Conservation (phyloP, 257 asterid genomes). For the Fraxinus anomala region DNA sequence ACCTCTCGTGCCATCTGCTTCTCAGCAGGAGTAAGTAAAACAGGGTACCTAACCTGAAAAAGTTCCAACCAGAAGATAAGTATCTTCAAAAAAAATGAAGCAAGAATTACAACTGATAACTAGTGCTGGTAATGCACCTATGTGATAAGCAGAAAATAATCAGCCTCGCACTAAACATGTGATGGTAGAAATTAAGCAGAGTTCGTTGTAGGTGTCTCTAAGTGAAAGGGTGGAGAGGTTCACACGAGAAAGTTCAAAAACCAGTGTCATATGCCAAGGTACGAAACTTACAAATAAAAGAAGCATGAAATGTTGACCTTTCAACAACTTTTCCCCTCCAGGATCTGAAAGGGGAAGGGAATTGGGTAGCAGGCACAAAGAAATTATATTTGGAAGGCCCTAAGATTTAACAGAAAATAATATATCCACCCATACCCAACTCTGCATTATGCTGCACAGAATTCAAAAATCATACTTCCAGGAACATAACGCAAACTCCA, state of each 20-base stretch:
- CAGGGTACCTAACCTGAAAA: slow-evolving; percentile 95
- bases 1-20: slow-evolving; percentile 98
- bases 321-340: slow-evolving; percentile 10
- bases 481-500: slow-evolving; percentile 10
- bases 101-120: neutral
- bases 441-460: slow-evolving; percentile 14
- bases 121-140: neutral
- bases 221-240: neutral
- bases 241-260: neutral
- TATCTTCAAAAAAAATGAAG: neutral
- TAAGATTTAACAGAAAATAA: slow-evolving; percentile 19
- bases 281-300: slow-evolving; percentile 12
- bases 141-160: neutral
- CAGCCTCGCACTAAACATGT: neutral
- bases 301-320: slow-evolving; percentile 15
- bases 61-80: slow-evolving; percentile 11
- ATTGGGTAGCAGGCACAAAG: slow-evolving; percentile 11
- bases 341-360: slow-evolving; percentile 8
- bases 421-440: slow-evolving; percentile 4
- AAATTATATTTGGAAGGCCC: slow-evolving; percentile 7
- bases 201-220: neutral
- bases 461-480: slow-evolving; percentile 1
- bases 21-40: slow-evolving; percentile 91
- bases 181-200: neutral
- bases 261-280: slow-evolving; percentile 1